Conservation (phyloP, 192 early-diverging fungal genomes). For the Rhizoclosmatium sp. region DNA sequence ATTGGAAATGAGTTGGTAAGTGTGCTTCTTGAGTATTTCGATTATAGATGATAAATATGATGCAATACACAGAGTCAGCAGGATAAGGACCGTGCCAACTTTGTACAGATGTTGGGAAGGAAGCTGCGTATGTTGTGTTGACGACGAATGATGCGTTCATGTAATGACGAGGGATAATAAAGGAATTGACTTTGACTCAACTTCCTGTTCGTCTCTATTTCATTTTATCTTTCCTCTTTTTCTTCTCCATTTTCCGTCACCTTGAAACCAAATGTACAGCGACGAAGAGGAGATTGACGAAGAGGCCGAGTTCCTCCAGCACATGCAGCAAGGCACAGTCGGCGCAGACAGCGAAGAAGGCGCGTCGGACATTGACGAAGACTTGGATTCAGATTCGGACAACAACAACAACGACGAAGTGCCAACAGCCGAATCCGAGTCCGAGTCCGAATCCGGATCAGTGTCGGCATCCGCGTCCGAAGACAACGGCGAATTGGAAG, state of each 20-base stretch:
- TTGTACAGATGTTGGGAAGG: constrained; percentile 6
- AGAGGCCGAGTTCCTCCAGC: constrained; percentile 24
- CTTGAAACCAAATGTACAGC: background rate
- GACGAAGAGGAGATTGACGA: constrained; percentile 13
- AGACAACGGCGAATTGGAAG: constrained; percentile 5
- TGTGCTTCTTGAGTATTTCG: background rate
- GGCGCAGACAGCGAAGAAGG: constrained; percentile 2
- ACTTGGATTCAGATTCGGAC: background rate
- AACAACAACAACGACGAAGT: background rate
- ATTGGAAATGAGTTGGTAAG: constrained; percentile 21
- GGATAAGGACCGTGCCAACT: constrained; percentile 28
- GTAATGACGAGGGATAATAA: background rate
- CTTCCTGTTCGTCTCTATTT: background rate
- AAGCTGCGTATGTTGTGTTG: constrained; percentile 27
- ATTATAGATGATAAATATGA: background rate
- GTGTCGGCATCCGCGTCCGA: background rate
- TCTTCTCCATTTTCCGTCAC: background rate
- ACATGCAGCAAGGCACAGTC: constrained; percentile 5
- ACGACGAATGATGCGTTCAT: background rate
- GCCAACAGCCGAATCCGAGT: background rate
- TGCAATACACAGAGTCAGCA: constrained; percentile 3
- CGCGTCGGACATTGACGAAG: background rate
- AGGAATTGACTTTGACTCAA: background rate
- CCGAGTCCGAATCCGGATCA: constrained; percentile 5
- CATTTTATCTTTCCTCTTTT: constrained; percentile 10